Percentiles rank a stretch among this genome's conserved stretches.
Conservation (phyloP, 805 yeast species). For the Cyberlindnera mycetangii region DNA sequence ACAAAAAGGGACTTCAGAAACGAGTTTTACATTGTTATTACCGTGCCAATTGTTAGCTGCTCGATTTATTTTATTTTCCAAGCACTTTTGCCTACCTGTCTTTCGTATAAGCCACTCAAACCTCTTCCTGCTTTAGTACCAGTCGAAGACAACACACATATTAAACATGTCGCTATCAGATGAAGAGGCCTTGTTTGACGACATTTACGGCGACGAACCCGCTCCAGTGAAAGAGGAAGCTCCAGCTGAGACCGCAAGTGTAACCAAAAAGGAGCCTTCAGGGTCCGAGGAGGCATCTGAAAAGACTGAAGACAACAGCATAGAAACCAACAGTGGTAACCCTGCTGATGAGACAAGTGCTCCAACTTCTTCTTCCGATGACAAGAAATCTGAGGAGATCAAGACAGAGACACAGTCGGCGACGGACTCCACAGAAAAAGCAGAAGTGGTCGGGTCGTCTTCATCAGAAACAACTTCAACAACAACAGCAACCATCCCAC, state of each 20-base stretch:
- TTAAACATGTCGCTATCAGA: conserved; percentile 75
- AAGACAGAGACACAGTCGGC: not conserved
- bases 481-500: not conserved
- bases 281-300: not conserved
- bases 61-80: too few relatives aligned
- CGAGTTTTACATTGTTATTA: too few relatives aligned
- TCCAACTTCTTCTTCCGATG: not conserved
- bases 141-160: too few relatives aligned
- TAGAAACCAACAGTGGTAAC: not conserved
- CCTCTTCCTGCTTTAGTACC: too few relatives aligned
- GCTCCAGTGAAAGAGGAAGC: conserved; percentile 24
- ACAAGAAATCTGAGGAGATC: not conserved
- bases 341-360: not conserved
- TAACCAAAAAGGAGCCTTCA: not conserved
- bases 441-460: not conserved
- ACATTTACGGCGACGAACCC: conserved; percentile 56
- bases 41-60: too few relatives aligned
- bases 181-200: conserved; percentile 93
- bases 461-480: not conserved
- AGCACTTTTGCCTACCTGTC: too few relatives aligned
- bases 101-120: too few relatives aligned
- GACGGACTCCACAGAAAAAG: not conserved
- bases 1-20: too few relatives aligned
- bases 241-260: conserved; percentile 11
- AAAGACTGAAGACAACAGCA: not conserved